Base-by-base conservation (phyloP, 73 alveolate genomes). In the Paramecium octaurelia region DNA sequence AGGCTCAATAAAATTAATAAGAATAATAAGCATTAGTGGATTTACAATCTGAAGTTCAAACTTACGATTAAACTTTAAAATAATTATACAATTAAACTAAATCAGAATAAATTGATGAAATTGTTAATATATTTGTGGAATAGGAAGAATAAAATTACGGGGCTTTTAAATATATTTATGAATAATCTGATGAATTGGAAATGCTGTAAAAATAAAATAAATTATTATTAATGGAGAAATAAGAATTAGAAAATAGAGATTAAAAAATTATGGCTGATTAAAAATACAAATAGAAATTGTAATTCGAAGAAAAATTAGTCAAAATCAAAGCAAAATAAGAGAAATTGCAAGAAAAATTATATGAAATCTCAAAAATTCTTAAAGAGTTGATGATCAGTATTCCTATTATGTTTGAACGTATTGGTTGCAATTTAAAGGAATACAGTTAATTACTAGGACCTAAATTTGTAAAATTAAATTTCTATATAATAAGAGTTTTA, bases 381-480 rank as follows among this genome's bases (percentile, higher is more conserved):
- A 77, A 77, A 77, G 90, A 77, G 24, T 44, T 77, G 18, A 77
- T 42, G 90, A 77, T 77, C 16, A 77, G 90, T 77, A 77, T 77
- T 42, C 90, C 90, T 6, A 77, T 42, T 20, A 77, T 77, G 90
- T 77, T 77, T 77, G 90, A 77, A 42, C 42, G 90, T 35, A 77
- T 77, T 18, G 90, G 70, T 8, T 77, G 90, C 31, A 77, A 77
- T 38, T 31, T 27, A 77, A 77, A 77, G 18, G 90, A 77, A 38
- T 77, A 77, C 48, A 23, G 42, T 38, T 42, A 38, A 38, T 38
- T 77, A 38, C 18, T 77, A 38, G 90, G 90, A 77, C 58, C 50
- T 34, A 71, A 71, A 34, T 71, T 71, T 71, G 86, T 71, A 71
- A 71, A 27, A 12, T 71, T 34, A 10, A 18, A 71, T 36, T 71